phyloP scores from a whole-genome alignment of 1,139 yeast genomes.

The Geotrichum carabidarum region DNA sequence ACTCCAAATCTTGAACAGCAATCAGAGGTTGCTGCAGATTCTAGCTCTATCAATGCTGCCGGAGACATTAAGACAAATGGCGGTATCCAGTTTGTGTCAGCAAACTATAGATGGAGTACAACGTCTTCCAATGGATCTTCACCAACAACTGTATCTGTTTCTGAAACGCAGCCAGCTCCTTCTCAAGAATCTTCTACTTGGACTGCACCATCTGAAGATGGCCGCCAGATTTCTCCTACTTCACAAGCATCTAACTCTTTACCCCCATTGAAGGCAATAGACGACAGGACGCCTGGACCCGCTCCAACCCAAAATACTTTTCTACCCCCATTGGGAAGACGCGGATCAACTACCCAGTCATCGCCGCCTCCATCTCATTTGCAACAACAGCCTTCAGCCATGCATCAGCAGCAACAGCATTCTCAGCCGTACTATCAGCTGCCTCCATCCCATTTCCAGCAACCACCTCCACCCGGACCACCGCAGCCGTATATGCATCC shows the following conservation, averaged over 20 bases:
- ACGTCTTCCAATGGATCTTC: background rate
- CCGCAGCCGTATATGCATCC: background rate
- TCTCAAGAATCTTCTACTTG: background rate
- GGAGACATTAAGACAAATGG: background rate
- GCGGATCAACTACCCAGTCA: background rate
- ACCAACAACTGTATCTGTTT: background rate
- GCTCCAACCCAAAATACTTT: background rate
- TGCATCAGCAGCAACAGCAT: background rate
- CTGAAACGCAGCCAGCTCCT: no score
- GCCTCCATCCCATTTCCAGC: constrained; percentile 1
- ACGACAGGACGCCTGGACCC: background rate
- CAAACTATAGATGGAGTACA: constrained; percentile 6
- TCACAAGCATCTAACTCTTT: background rate
- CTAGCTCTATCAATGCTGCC: background rate
- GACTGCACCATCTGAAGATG: background rate
- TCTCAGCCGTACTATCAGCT: background rate
- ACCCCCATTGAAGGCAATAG: background rate
- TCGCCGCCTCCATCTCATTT: background rate
- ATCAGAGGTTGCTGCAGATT: background rate
- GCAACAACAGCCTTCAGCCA: background rate
- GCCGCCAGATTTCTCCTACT: background rate
- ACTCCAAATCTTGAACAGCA: constrained; percentile 2
- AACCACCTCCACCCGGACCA: constrained; percentile 3
- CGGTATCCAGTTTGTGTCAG: background rate
- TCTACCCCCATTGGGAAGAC: constrained; percentile 1